phyloP scores from a whole-genome alignment of 78 protist genomes.

The Emiliania huxleyi region DNA sequence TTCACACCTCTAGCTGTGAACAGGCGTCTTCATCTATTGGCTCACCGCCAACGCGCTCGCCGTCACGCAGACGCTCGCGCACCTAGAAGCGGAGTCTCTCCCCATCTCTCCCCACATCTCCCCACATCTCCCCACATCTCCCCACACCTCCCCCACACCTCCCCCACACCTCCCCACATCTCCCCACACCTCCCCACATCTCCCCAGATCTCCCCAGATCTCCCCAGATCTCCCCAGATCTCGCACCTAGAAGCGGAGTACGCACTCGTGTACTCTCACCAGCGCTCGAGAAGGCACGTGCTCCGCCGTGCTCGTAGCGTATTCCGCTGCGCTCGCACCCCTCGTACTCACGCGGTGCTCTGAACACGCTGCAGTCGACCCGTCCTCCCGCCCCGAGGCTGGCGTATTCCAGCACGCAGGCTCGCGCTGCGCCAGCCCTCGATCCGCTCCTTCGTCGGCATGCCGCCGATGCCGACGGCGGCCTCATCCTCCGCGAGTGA shows the following conservation, averaged over 20 bases:
- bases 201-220: no score
- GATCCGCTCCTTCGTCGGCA: neutral
- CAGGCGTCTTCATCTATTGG: neutral
- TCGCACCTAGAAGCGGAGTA: no score
- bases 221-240: no score
- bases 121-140: neutral
- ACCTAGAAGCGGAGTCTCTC: neutral
- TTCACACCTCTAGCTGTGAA: neutral
- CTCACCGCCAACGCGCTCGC: neutral
- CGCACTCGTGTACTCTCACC: no score
- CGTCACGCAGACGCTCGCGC: neutral
- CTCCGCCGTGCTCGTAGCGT: no score
- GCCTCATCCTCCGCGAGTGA: no score
- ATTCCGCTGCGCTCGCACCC: no score
- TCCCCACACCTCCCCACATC: neutral
- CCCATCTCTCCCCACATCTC: neutral
- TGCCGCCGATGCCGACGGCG: no score
- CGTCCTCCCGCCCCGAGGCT: no score
- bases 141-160: neutral
- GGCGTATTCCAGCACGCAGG: neutral
- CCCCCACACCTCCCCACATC: neutral
- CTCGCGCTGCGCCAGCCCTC: neutral
- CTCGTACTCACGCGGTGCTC: no score
- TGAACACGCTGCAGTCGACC: no score
- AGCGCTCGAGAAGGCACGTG: no score